Base-by-base conservation (phyloP, 2,329 filamentous ascomycete genomes). In the Pestalotiopsis sp. region DNA sequence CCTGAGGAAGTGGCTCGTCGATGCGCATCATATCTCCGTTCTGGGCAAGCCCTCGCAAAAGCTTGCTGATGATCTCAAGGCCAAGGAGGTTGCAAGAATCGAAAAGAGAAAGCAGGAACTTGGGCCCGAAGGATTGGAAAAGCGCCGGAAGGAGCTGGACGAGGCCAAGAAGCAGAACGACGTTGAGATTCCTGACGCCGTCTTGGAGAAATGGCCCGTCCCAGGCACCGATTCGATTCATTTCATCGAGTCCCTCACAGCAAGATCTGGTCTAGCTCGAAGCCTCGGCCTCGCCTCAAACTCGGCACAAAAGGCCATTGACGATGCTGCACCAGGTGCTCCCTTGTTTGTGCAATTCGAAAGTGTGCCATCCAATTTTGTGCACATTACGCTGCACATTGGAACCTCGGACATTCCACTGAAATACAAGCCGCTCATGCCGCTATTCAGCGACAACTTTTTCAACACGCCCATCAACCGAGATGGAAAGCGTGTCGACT, bases 301-400 rank as follows among this genome's bases (percentile, higher is more conserved):
- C 72, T 79, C 86, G 4, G 89, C 94, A 4, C 96, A 99, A 79
- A 86, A 89, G 70, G 81, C 91, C 63, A 89, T 99, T 63, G 93
- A 98, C 77, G 83, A 86, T 14, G 89, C 94, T 56, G 85, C 87
- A 49, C 72, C 83, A 20, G 84, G 83, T 6, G 78, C 91, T n/a
- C 92, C 94, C 0, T 84, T 98, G 2, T 99, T 98, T 80, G 86
- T 99, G n/a, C 95, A 99, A 80, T 99, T 97, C 73, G 96, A 99
- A 81, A 91, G 97, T 76, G 94, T 98, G 14, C 91, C 92, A 2
- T 97, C 94, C 69, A 97, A 94, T 77, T 99, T 99, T 78, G 94
- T 97, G 6, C 92, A 95, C 74, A 87, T 98, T 69, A 91, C 90
- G 62, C 81, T 98, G 25, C 89, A 96, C 68, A 84, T 98, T 64